Evolutionary conservation across 2,329 filamentous ascomycete species (phyloP), one percentile per base, ranked within the genome.

Genomic region (Pseudodiploospora longispora): DNA sequence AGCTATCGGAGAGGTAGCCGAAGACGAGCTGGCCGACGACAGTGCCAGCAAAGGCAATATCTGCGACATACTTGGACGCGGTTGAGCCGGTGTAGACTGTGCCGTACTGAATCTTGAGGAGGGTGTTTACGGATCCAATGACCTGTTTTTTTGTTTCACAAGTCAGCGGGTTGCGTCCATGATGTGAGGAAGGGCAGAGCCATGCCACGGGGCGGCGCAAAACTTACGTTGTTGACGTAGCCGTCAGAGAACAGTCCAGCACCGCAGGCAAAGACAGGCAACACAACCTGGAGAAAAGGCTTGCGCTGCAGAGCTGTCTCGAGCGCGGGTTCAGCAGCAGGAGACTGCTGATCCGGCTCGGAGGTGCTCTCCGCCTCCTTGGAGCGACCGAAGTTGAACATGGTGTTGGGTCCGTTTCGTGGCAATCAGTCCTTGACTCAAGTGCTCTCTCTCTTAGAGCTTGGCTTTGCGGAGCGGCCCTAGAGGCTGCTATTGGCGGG

Each of bases 211-310:
- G 19, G 19, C 19, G 19, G 19, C 19, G 19, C 19, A 19, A 19
- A 19, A 19, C 61, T 50, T 67, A 88, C 86, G 57, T 87, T 88
- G 66, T 95, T 94, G 59, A 95, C 78, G 63, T 95, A 95, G 10
- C 90, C 90, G 63, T 95, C 90, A 27, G 84, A 89, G 65, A 95
- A 95, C 2, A 95, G 74, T 56, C 90, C 90, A 41, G 89, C 86
- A 51, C 90, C 90, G 58, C 88, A 95, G 36, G 89, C 89, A 54
- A 95, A 83, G 1, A 88, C 85, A 10, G 89, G 87, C 74, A 76
- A 36, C 4, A 51, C 54, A 2, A 52, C 43, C 27, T 53, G 10
- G 28, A 48, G 44, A 31, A 57, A 58, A 7, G 53, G 40, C 47
- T 53, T 58, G 32, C 38, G 44, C 41, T 42, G 30, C 8, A 42